phyloP scores from a whole-genome alignment of 2,329 filamentous ascomycete species.

The Orbilia javanica region DNA sequence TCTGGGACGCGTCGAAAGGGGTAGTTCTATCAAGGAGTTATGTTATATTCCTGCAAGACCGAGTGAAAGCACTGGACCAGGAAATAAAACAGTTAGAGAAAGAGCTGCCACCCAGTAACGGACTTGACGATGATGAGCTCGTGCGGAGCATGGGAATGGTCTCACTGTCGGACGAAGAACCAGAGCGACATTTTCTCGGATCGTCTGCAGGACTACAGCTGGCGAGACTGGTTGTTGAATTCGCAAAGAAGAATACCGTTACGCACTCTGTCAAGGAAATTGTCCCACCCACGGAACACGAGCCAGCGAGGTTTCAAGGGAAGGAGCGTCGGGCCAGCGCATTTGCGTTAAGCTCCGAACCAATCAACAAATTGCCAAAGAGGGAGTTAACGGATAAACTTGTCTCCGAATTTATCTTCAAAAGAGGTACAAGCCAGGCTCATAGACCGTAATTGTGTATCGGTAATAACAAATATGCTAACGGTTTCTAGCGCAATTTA shows the following conservation, averaged over 20 bases:
- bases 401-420: slow-evolving; percentile 82
- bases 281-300: slow-evolving; percentile 51
- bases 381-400: slow-evolving; percentile 80
- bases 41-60: slow-evolving; percentile 90
- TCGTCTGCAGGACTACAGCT: slow-evolving; percentile 96
- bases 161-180: slow-evolving; percentile 71
- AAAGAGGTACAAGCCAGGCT: slow-evolving; percentile 74
- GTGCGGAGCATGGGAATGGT: slow-evolving; percentile 88
- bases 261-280: slow-evolving; percentile 87
- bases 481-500: slow-evolving; percentile 77
- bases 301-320: slow-evolving; percentile 46
- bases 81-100: slow-evolving; percentile 81
- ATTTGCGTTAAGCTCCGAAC: slow-evolving; percentile 78
- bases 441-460: neutral
- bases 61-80: slow-evolving; percentile 82
- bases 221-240: slow-evolving; percentile 93
- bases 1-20: slow-evolving; percentile 89
- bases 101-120: slow-evolving; percentile 67
- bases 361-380: slow-evolving; percentile 80
- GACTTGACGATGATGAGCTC: slow-evolving; percentile 82
- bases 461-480: neutral
- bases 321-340: slow-evolving; percentile 68
- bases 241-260: slow-evolving; percentile 92
- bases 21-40: slow-evolving; percentile 89
- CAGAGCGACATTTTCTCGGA: slow-evolving; percentile 87